A percentile compares a stretch with the other conserved stretches of the same genome.
Conservation (phyloP, 345 rosid genomes). For the Zanthoxylum bungeanum region DNA sequence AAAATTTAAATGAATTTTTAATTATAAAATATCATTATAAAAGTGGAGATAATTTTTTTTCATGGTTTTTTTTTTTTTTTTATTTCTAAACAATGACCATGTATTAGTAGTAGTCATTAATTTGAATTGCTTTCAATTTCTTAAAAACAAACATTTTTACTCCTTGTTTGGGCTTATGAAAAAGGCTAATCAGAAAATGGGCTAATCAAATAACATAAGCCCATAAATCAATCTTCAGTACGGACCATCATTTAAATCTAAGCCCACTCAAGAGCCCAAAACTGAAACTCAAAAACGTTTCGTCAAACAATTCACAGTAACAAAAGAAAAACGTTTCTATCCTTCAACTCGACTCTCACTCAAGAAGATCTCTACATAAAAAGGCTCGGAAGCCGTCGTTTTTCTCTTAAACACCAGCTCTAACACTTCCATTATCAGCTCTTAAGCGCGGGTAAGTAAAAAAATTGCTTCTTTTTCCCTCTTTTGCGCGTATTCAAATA, state of each 20-base stretch:
- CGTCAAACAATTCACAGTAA: background rate
- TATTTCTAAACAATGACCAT: too few relatives aligned
- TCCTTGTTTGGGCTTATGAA: background rate
- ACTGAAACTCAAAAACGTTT: background rate
- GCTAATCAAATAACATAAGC: background rate
- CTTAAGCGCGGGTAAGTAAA: slow-evolving; percentile 6
- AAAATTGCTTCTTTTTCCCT: background rate
- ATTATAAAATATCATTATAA: too few relatives aligned
- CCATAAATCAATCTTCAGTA: background rate
- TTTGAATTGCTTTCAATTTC: too few relatives aligned
- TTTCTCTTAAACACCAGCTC: background rate
- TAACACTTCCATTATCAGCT: background rate
- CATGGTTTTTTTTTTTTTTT: too few relatives aligned
- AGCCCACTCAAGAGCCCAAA: background rate
- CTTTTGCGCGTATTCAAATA: background rate
- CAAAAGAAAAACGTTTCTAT: background rate
- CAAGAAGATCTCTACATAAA: slow-evolving; percentile 24
- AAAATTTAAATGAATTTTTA: too few relatives aligned
- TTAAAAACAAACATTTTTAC: too few relatives aligned
- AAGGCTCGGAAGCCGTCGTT: slow-evolving; percentile 4
- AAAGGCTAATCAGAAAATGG: background rate
- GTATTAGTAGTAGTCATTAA: too few relatives aligned
- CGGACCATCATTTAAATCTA: background rate
- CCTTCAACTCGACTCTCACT: slow-evolving; percentile 26
- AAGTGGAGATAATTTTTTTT: too few relatives aligned